Percentiles rank a stretch among this genome's conserved stretches.
These are phyloP conservation scores for Citrullus mucosospermus DNA, from an alignment of 306 rosid genomes.

Conservation along the genomic window DNA sequence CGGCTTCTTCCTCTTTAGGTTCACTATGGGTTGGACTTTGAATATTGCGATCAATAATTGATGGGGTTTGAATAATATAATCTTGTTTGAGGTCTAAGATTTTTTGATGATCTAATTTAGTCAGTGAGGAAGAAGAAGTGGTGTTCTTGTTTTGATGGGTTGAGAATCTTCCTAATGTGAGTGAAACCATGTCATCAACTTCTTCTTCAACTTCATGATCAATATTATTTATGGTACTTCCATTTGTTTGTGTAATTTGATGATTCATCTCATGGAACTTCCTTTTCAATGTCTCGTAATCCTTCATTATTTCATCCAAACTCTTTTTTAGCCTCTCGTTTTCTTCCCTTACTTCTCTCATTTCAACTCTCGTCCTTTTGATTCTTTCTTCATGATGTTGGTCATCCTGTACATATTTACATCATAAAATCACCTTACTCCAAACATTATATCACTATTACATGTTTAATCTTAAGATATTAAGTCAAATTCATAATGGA, in stretches of 20 bases:
- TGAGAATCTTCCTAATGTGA: conserved; percentile 55
- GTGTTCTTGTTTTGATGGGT: conserved; percentile 17
- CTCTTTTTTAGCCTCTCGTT: conserved; percentile 53
- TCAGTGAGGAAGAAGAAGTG: neutral
- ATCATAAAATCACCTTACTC: too few species aligned
- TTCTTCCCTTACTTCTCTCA: conserved; percentile 66
- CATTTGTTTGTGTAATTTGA: conserved; percentile 10
- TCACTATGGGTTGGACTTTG: conserved; percentile 34
- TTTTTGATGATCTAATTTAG: conserved; percentile 3
- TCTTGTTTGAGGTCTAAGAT: conserved; percentile 14
- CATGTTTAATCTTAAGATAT: too few species aligned
- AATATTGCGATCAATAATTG: conserved; percentile 9
- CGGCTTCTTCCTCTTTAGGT: conserved; percentile 41
- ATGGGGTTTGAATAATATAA: conserved; percentile 7
- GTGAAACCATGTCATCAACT: conserved; percentile 56
- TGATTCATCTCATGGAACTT: conserved; percentile 31
- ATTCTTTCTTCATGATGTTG: conserved; percentile 29
- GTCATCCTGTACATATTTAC: neutral
- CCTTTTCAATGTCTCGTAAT: conserved; percentile 52
- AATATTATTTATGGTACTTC: neutral
- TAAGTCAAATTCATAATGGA: too few species aligned
- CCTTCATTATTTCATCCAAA: conserved; percentile 45
- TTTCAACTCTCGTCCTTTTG: conserved; percentile 47
- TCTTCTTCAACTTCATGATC: conserved; percentile 22
- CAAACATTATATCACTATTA: too few species aligned